These are phyloP conservation scores for Pleurotus tuber-regium DNA, from an alignment of 768 basidiomycete genomes.

Conservation along the genomic window DNA sequence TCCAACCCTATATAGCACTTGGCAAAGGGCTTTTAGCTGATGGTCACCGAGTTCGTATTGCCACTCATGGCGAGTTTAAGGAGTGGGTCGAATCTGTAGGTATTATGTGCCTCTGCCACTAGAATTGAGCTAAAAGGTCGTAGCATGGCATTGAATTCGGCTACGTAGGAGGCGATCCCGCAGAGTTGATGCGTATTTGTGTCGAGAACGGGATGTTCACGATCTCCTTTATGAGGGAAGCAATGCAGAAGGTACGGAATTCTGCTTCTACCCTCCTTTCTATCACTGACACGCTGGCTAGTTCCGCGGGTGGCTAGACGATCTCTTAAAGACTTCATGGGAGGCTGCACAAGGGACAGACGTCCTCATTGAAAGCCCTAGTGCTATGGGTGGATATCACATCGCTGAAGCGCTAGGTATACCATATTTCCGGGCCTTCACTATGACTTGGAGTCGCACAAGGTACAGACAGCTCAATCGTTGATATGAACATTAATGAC, in stretches of 20 bases:
- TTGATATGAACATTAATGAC: background rate
- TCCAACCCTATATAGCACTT: slow-evolving; percentile 96
- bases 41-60: slow-evolving; percentile 87
- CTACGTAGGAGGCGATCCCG: slow-evolving; percentile 94
- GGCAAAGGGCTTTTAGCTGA: slow-evolving; percentile 89
- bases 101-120: slow-evolving; percentile 15
- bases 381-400: slow-evolving; percentile 96
- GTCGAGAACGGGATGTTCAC: slow-evolving; percentile 99
- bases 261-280: slow-evolving; percentile 3
- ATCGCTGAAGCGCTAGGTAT: slow-evolving; percentile 93
- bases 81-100: slow-evolving; percentile 94
- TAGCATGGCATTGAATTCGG: slow-evolving; percentile 97
- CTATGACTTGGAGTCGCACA: slow-evolving; percentile 97
- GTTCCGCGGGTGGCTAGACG: slow-evolving; percentile 98
- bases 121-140: slow-evolving; percentile 8
- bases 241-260: slow-evolving; percentile 69
- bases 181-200: slow-evolving; percentile 96
- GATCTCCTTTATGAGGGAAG: slow-evolving; percentile 91
- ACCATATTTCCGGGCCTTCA: slow-evolving; percentile 94
- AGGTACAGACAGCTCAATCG: slow-evolving; percentile 38
- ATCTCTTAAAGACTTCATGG: slow-evolving; percentile 93
- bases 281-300: slow-evolving; percentile 27
- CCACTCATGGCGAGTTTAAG: slow-evolving; percentile 93
- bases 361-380: slow-evolving; percentile 91
- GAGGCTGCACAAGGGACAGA: slow-evolving; percentile 95